Conservation (phyloP, 495 filamentous ascomycete species). For the Astrothelium macrocarpum region DNA sequence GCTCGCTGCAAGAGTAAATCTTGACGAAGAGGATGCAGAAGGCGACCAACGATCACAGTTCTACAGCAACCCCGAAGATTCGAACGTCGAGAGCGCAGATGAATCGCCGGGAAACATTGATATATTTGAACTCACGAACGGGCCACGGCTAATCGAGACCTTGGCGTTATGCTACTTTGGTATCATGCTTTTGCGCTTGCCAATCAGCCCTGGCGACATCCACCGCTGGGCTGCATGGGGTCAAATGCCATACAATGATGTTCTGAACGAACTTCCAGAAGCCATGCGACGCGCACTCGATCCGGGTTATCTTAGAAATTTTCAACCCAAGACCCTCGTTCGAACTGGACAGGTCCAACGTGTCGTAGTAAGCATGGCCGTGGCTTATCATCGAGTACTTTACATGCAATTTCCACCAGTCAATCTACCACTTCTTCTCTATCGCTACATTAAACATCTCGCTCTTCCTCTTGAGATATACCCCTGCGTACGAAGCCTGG, state of each 20-base stretch:
- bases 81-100: slow-evolving; percentile 14
- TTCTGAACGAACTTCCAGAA: slow-evolving; percentile 19
- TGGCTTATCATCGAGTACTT: slow-evolving; percentile 58
- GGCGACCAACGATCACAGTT: slow-evolving; percentile 20
- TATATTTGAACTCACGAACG: too few species aligned
- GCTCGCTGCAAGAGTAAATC: slow-evolving; percentile 28
- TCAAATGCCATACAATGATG: slow-evolving; percentile 26
- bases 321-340: slow-evolving; percentile 32
- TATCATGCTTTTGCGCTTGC: slow-evolving; percentile 51
- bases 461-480: slow-evolving; percentile 72
- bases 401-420: slow-evolving; percentile 61
- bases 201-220: slow-evolving; percentile 54
- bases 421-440: slow-evolving; percentile 56
- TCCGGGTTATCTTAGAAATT: slow-evolving; percentile 16
- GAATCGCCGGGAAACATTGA: slow-evolving; percentile 8
- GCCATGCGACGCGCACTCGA: slow-evolving; percentile 29
- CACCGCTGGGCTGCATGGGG: slow-evolving; percentile 31
- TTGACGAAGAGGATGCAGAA: slow-evolving; percentile 19
- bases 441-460: slow-evolving; percentile 61
- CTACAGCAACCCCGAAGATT: slow-evolving; percentile 5
- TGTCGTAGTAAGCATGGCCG: slow-evolving; percentile 47
- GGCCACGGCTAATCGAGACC: slow-evolving; percentile 52
- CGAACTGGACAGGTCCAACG: slow-evolving; percentile 53
- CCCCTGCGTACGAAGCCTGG: slow-evolving; percentile 48
- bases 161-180: slow-evolving; percentile 61